Evolutionary conservation across 805 yeast species (phyloP).

Genomic region (Priceomyces haplophilus): DNA sequence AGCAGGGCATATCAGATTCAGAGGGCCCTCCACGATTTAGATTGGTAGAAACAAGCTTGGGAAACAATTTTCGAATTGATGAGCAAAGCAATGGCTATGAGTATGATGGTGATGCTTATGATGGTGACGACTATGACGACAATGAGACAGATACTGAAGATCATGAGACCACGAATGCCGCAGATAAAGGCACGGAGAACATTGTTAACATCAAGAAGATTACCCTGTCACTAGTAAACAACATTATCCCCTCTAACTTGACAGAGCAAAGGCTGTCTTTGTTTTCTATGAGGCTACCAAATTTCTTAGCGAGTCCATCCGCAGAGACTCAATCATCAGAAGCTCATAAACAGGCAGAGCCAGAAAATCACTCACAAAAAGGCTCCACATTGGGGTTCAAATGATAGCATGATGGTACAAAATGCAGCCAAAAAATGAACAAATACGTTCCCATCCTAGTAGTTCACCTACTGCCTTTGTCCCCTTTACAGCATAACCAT

Average conservation of each 20-base stretch:
- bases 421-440: no score
- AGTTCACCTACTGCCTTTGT: no score
- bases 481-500: no score
- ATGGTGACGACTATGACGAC: conserved; percentile 10
- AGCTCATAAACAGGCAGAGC: no score
- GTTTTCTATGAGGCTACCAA: conserved; percentile 36
- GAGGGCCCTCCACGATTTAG: conserved; percentile 20
- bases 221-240: conserved; percentile 13
- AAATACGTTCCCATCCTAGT: no score
- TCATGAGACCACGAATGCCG: no score
- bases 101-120: conserved; percentile 10
- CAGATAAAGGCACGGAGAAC: conserved; percentile 23
- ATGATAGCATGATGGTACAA: no score
- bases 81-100: conserved; percentile 26
- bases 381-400: no score
- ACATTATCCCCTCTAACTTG: conserved; percentile 1
- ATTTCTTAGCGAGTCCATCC: conserved; percentile 14
- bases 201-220: conserved; percentile 28
- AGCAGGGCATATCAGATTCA: conserved; percentile 6
- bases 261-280: conserved; percentile 27
- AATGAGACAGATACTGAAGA: no score
- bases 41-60: conserved; percentile 33
- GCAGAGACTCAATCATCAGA: neutral
- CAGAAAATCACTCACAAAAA: no score
- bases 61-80: conserved; percentile 37